Evolutionary conservation across 257 asterid genomes (phyloP), one percentile per base, ranked within the genome.

Genomic region (Cynanchum wilfordii): DNA sequence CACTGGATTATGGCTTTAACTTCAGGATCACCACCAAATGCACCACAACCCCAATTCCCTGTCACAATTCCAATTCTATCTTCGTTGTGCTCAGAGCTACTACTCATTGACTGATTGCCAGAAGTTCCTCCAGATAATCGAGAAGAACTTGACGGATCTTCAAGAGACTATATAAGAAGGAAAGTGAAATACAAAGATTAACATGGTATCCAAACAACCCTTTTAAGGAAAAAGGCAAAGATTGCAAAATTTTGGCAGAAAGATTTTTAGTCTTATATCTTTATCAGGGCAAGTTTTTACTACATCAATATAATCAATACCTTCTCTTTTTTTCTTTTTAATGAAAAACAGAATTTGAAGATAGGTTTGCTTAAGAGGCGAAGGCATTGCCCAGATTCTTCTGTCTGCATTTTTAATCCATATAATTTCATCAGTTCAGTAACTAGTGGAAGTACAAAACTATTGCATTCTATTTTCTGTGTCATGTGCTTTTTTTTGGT

Each of bases 21-120:
- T 82, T 94, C 89, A 54, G 97, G 96, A 76, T 94, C 96, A 10
- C 98, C 98, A 4, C 96, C 96, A 67, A 93, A 93, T 16, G 96
- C 97, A 69, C 98, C 97, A 79, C 98, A 93, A 9, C 98, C 97
- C 98, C 98, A 94, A 67, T 94, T 94, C 8, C 98, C 98, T 0
- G 98, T 94, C 19, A 82, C 96, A 68, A 94, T 78, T 30, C 97
- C 98, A 71, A 87, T 79, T 79, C 74, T 82, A 54, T 63, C 79
- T 47, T 77, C 75, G 57, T 60, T 73, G 57, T 60, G 3, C 17
- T 42, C 74, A 50, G 45, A 62, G 13, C 56, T 71, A 49, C 45
- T 33, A 33, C 38, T 66, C 0, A 50, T 70, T 25, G 50, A 76
- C 40, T 73, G 76, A 71, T 36, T 47, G 40, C 58, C 77, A 30